Base-by-base conservation (phyloP, 1,284 basidiomycete genomes). In the Ceratobasidium sp. region DNA sequence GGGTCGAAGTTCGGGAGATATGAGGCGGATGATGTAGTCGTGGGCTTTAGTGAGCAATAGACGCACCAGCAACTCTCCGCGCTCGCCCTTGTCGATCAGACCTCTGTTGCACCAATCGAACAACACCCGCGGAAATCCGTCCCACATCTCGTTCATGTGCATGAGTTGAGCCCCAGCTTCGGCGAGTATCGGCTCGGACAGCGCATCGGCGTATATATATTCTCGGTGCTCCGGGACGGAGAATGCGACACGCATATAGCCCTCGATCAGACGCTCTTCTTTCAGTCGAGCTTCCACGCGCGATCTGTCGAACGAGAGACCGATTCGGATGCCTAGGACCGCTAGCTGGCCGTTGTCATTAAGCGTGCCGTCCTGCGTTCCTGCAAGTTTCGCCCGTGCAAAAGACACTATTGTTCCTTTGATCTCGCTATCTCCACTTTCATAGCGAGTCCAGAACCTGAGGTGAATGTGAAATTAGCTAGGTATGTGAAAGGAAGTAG, bases 141-240 rank as follows among this genome's bases (percentile, higher is more conserved):
- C 48, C 18, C 14, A 30, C 2, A 8, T 10, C 5, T 44, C 5
- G 66, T 69, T 57, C 6, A 7, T 35, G 44, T 76, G 23, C 57
- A 76, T 70, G 12, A 71, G 54, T 54, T 66, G 76, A 7, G 76
- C 78, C n/a, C 80, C 81, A 52, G 80, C 81, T 62, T 81, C 80
- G n/a, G 78, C 78, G 1, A 81, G 68, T 38, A 81, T 73, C 7
- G 80, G 80, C 71, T 81, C 81, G 2, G 81, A 81, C 14, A 80
- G 75, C 20, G 77, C 65, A 7, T 79, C 79, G 10, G 80, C 54
- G 18, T 62, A 59, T 16, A 81, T 23, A 35, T 38, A 79, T n/a
- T 73, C 74, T 14, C 78, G 79, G 66, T 79, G 67, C 18, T 55
- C 12, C 2, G 80, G 80, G 38, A 79, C 44, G 2, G 79, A 78